Percentiles rank a stretch among this genome's conserved stretches.
Evolutionary conservation across 2,329 filamentous ascomycete species (phyloP).

Genomic region (Pseudocercospora vitis): DNA sequence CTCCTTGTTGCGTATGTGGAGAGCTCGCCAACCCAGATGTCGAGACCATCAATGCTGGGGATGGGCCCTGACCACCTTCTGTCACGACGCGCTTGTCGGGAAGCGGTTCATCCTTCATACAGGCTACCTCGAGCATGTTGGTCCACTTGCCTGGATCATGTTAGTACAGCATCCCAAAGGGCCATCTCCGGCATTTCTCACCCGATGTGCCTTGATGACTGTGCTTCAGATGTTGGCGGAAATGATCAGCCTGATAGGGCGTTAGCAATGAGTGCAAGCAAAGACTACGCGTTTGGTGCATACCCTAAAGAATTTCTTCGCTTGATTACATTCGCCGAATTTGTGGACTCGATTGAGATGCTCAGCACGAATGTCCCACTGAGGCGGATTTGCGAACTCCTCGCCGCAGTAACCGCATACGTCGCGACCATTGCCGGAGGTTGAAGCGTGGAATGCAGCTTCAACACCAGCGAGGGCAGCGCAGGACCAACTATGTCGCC

Average conservation of each 20-base stretch:
- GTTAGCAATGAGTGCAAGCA: constrained; percentile 9
- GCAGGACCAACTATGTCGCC: constrained; percentile 95
- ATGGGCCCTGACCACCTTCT: constrained; percentile 19
- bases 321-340: constrained; percentile 95
- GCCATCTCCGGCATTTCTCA: not conserved
- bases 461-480: constrained; percentile 73
- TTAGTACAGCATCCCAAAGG: constrained; percentile 71
- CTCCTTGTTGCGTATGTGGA: constrained; percentile 8
- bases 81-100: constrained; percentile 41
- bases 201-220: constrained; percentile 22
- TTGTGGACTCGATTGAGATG: constrained; percentile 93
- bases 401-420: constrained; percentile 94
- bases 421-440: constrained; percentile 62
- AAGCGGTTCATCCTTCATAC: constrained; percentile 85
- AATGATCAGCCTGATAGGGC: constrained; percentile 71
- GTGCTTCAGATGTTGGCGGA: constrained; percentile 96
- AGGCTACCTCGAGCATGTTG: constrained; percentile 94
- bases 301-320: constrained; percentile 89
- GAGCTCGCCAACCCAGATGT: constrained; percentile 25
- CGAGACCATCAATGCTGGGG: constrained; percentile 32
- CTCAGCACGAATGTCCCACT: constrained; percentile 83
- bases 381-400: constrained; percentile 81
- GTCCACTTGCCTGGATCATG: constrained; percentile 94
- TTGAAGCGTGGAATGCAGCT: constrained; percentile 83
- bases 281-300: not conserved